Evolutionary conservation across 2,329 filamentous ascomycete genomes (phyloP).

Genomic region (Didymosphaeria variabile): DNA sequence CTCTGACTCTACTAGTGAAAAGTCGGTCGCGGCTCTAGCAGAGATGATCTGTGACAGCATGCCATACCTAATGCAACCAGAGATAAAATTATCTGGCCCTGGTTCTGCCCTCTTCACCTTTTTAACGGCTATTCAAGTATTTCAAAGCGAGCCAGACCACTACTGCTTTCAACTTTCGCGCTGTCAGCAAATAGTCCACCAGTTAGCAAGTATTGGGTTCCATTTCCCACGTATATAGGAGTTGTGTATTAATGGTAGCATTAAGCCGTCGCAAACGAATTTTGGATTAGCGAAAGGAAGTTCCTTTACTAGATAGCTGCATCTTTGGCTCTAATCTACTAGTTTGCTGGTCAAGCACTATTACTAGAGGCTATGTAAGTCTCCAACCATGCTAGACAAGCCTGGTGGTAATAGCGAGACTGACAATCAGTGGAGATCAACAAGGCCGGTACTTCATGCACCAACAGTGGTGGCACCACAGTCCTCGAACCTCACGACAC

Average conservation of each 20-base stretch:
- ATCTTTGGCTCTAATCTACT: neutral
- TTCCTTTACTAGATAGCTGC: neutral
- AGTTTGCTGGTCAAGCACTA: no score
- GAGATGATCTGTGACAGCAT: neutral
- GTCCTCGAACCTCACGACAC: slow-evolving; percentile 66
- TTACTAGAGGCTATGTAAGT: no score
- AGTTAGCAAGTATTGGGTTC: neutral
- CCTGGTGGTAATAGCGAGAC: no score
- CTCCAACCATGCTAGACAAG: no score
- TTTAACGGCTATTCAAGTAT: neutral
- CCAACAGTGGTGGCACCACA: slow-evolving; percentile 63
- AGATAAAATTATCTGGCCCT: neutral
- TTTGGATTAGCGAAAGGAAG: neutral
- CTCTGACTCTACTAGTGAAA: neutral
- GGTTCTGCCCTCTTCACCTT: neutral
- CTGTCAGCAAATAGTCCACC: neutral
- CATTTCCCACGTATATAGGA: neutral
- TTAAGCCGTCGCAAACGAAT: neutral
- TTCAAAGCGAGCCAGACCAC: neutral
- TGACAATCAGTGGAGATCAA: slow-evolving; percentile 60
- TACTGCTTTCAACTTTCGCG: neutral
- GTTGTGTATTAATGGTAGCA: neutral
- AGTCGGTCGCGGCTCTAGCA: neutral
- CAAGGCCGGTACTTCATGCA: slow-evolving; percentile 59
- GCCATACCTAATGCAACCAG: neutral